A percentile compares a stretch with the other conserved stretches of the same genome.
Evolutionary conservation across 768 basidiomycete species (phyloP).

Genomic region (Tulasnella sp.): DNA sequence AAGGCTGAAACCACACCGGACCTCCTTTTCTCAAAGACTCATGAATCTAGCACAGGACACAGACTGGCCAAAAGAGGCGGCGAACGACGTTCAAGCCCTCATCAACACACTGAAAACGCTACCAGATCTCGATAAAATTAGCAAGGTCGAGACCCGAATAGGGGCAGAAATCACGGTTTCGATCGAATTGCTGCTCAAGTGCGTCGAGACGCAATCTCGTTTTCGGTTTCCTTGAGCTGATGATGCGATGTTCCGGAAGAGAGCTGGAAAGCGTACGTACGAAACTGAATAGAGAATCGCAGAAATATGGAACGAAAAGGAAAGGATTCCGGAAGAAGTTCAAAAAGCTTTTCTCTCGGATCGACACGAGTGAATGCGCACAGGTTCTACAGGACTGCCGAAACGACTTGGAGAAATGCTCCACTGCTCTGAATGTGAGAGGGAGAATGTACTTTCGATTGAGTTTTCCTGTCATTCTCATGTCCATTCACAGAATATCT

Average conservation of each 20-base stretch:
- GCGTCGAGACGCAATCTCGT: not conserved
- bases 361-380: not conserved
- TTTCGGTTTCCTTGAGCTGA: not conserved
- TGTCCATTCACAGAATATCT: not conserved
- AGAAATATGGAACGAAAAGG: not conserved
- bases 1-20: not conserved
- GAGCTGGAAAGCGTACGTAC: not conserved
- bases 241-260: not conserved
- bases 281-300: not conserved
- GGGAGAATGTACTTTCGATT: not conserved
- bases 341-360: not conserved
- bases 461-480: not conserved
- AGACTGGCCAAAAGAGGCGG: not conserved
- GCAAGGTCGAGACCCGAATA: not conserved
- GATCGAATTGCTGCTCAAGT: not conserved
- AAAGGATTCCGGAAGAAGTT: not conserved
- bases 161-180: not conserved
- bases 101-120: not conserved
- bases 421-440: not conserved
- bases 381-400: not conserved
- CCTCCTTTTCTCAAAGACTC: not conserved
- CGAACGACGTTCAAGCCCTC: not conserved
- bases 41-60: not conserved
- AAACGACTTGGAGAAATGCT: not conserved
- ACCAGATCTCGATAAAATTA: not conserved